Percentiles rank a stretch among this genome's conserved stretches.
phyloP scores from a whole-genome alignment of 768 basidiomycete species.

The Rubroboletus satanas region DNA sequence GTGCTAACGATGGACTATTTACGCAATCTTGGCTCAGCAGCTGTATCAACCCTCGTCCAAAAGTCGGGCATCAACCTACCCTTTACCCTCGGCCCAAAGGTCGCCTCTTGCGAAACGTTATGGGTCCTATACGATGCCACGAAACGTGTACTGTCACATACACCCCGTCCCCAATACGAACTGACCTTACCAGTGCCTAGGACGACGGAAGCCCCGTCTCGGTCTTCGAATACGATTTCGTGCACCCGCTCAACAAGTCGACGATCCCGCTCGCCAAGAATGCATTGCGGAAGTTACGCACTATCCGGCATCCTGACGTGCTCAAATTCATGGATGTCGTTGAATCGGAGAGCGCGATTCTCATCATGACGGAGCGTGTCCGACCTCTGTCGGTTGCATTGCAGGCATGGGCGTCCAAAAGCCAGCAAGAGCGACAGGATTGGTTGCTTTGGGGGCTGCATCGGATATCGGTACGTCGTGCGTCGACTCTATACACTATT shows the following conservation, averaged over 20 bases:
- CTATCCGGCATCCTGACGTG: slow-evolving; percentile 92
- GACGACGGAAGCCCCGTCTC: slow-evolving; percentile 86
- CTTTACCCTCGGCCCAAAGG: slow-evolving; percentile 75
- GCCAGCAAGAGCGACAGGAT: slow-evolving; percentile 68
- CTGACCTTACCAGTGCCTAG: slow-evolving; percentile 40
- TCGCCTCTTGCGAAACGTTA: slow-evolving; percentile 63
- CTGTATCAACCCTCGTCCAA: slow-evolving; percentile 86
- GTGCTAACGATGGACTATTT: slow-evolving; percentile 67
- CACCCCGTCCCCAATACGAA: slow-evolving; percentile 2
- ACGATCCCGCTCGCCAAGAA: slow-evolving; percentile 80
- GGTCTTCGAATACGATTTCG: slow-evolving; percentile 87
- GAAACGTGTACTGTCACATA: slow-evolving; percentile 62
- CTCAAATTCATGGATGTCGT: slow-evolving; percentile 93
- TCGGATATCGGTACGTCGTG: slow-evolving; percentile 66
- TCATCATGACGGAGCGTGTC: slow-evolving; percentile 94
- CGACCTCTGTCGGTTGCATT: slow-evolving; percentile 65
- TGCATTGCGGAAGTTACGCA: slow-evolving; percentile 83
- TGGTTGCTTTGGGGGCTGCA: slow-evolving; percentile 95
- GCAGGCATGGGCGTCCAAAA: slow-evolving; percentile 58
- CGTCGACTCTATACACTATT: background rate
- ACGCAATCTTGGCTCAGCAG: slow-evolving; percentile 76
- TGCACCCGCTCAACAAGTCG: slow-evolving; percentile 53
- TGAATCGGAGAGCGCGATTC: slow-evolving; percentile 82
- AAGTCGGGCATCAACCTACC: slow-evolving; percentile 90
- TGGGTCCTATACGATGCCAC: slow-evolving; percentile 87